Evolutionary conservation across 192 early-diverging fungal genomes (phyloP).

Genomic region (Backusella luteola): DNA sequence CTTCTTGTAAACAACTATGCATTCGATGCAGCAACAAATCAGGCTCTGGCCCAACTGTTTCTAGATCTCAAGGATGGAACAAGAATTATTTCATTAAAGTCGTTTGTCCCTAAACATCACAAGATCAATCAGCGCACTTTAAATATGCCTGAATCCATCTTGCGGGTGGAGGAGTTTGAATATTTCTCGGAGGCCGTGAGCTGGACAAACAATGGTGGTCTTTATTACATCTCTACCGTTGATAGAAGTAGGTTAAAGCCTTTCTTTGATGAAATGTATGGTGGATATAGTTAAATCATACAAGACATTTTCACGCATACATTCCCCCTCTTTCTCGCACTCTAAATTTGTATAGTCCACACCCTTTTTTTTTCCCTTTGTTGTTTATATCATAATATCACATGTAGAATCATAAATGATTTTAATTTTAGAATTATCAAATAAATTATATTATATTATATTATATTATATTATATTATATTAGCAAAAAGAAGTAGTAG

Average conservation of each 20-base stretch:
- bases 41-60: conserved; percentile 78
- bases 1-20: conserved; percentile 97
- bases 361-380: not conserved
- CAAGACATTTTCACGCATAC: not conserved
- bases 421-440: not conserved
- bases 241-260: conserved; percentile 58
- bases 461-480: not conserved
- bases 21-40: conserved; percentile 84
- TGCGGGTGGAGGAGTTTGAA: conserved; percentile 60
- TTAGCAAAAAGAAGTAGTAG: not conserved
- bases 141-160: conserved; percentile 68
- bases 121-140: conserved; percentile 72
- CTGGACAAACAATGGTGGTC: conserved; percentile 78
- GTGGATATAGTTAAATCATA: not conserved
- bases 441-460: conserved; percentile 4
- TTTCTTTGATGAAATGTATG: conserved; percentile 36
- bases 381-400: conserved; percentile 11
- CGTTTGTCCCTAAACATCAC: conserved; percentile 78
- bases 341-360: conserved; percentile 1
- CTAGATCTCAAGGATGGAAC: conserved; percentile 89
- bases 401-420: not conserved
- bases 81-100: conserved; percentile 81
- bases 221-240: conserved; percentile 79
- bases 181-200: conserved; percentile 74
- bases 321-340: not conserved